Conservation (phyloP, 2,329 filamentous ascomycete genomes). For the Tympanopsis confertula region DNA sequence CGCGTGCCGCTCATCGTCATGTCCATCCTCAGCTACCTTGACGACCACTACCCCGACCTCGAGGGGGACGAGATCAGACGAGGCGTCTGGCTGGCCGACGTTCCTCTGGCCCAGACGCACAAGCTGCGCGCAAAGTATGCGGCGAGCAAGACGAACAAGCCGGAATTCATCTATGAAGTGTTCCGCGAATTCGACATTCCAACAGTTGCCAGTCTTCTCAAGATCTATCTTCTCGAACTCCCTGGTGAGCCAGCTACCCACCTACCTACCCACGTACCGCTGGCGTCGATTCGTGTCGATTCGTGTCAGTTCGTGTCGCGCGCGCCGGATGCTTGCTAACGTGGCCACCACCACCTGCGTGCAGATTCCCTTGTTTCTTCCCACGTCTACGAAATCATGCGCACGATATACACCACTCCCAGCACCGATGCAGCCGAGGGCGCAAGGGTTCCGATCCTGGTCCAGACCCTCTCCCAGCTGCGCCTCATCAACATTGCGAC, state of each 20-base stretch:
- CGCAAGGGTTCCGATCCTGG: constrained; percentile 76
- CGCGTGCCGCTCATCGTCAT: constrained; percentile 87
- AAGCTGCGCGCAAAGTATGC: constrained; percentile 74
- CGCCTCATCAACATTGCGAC: constrained; percentile 95
- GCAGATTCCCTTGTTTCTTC: constrained; percentile 94
- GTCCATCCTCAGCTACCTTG: constrained; percentile 83
- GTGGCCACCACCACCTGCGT: constrained; percentile 12
- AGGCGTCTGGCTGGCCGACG: constrained; percentile 88
- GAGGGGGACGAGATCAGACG: constrained; percentile 90
- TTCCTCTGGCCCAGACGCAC: constrained; percentile 75
- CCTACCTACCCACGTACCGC: neutral
- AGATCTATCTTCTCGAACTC: constrained; percentile 87
- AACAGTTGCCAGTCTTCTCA: constrained; percentile 82
- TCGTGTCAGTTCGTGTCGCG: neutral
- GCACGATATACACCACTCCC: constrained; percentile 85
- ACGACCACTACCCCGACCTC: constrained; percentile 92
- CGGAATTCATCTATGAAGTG: constrained; percentile 43
- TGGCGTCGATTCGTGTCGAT: neutral
- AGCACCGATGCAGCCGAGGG: constrained; percentile 65
- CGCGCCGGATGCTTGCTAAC: neutral
- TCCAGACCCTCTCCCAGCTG: constrained; percentile 89
- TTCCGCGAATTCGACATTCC: constrained; percentile 86
- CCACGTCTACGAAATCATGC: constrained; percentile 96
- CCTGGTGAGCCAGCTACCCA: constrained; percentile 53
- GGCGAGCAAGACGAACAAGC: constrained; percentile 67